phyloP scores from a whole-genome alignment of 2,329 filamentous ascomycete species.

The Cyclaneusma minus region DNA sequence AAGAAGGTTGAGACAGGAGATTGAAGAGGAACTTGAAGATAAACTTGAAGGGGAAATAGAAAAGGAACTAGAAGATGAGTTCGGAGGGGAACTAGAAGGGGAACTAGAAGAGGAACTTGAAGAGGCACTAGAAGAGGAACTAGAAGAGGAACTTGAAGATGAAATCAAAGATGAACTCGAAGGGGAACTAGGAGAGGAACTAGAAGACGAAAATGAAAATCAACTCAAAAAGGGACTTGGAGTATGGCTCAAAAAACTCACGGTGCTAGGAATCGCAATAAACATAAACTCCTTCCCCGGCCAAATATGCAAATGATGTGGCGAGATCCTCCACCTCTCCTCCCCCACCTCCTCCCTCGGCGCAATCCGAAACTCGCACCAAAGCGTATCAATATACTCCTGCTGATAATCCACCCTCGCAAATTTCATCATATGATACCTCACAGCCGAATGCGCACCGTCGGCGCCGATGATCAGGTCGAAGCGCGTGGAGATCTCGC shows the following conservation, averaged over 20 bases:
- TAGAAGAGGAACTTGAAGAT: not conserved
- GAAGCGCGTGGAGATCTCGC: slow-evolving; percentile 71
- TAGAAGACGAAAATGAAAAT: no score
- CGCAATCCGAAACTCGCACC: slow-evolving; percentile 87
- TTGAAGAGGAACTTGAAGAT: no score
- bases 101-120: no score
- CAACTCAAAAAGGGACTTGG: not conserved
- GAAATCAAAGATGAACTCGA: not conserved
- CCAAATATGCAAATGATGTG: slow-evolving; percentile 95
- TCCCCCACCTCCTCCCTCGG: slow-evolving; percentile 28
- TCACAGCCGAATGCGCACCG: slow-evolving; percentile 80
- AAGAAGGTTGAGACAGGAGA: slow-evolving; percentile 3
- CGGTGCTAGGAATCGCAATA: slow-evolving; percentile 73
- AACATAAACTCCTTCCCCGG: slow-evolving; percentile 93
- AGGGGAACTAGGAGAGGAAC: no score
- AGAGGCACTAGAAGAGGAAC: not conserved
- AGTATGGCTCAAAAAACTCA: slow-evolving; percentile 23
- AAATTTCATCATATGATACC: slow-evolving; percentile 94
- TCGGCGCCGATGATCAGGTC: slow-evolving; percentile 91
- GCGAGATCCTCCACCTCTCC: slow-evolving; percentile 57
- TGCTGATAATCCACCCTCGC: slow-evolving; percentile 82
- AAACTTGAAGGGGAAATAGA: not conserved
- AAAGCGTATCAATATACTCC: slow-evolving; percentile 88
- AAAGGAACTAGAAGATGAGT: not conserved
- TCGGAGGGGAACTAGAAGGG: no score